These are phyloP conservation scores for Priceomyces melissophilus DNA, from an alignment of 805 yeast species.

Conservation along the genomic window DNA sequence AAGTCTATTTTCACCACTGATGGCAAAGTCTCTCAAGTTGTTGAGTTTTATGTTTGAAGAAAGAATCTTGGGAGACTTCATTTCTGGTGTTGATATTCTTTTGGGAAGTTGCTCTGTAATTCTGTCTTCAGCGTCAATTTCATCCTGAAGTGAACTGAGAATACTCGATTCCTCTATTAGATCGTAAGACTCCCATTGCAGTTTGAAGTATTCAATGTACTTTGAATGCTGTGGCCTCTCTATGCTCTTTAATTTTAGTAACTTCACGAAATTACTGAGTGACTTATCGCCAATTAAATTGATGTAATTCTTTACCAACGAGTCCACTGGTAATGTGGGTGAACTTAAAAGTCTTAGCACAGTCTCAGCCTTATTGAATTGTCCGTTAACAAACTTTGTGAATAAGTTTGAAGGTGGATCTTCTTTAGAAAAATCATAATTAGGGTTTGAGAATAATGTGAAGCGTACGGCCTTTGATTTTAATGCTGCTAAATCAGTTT, in stretches of 20 bases:
- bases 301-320: conserved; percentile 63
- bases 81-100: conserved; percentile 13
- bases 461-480: conserved; percentile 50
- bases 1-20: conserved; percentile 55
- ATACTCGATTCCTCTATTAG: conserved; percentile 28
- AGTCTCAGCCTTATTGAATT: conserved; percentile 48
- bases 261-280: conserved; percentile 58
- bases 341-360: conserved; percentile 68
- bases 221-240: conserved; percentile 22
- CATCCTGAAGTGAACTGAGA: conserved; percentile 30
- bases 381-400: conserved; percentile 41
- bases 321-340: conserved; percentile 56
- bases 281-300: conserved; percentile 63
- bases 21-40: conserved; percentile 43
- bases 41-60: conserved; percentile 34
- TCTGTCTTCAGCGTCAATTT: conserved; percentile 4
- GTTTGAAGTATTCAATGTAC: conserved; percentile 35
- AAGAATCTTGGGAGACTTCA: conserved; percentile 24
- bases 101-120: not conserved
- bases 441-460: conserved; percentile 41
- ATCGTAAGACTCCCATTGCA: conserved; percentile 27
- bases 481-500: conserved; percentile 66
- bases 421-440: conserved; percentile 20
- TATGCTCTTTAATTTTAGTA: conserved; percentile 62
- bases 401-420: conserved; percentile 21